A percentile compares a stretch with the other conserved stretches of the same genome.
phyloP scores from a whole-genome alignment of 1,139 yeast genomes.

The Yamadazyma membranifaciens region DNA sequence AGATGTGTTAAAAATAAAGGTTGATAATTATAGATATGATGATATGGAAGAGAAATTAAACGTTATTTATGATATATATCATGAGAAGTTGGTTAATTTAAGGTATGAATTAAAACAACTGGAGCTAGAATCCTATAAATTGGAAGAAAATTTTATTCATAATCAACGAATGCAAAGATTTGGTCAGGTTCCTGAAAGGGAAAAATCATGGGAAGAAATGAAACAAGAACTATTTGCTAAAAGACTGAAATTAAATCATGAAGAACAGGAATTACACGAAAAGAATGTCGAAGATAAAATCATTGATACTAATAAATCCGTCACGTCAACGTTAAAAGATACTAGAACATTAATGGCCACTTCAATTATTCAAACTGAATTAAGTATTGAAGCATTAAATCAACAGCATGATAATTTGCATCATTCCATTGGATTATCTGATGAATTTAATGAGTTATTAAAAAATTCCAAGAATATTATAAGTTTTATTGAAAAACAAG shows the following conservation, averaged over 20 bases:
- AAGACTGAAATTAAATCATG: constrained; percentile 11
- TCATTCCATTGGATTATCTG: constrained; percentile 53
- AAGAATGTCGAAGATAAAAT: constrained; percentile 32
- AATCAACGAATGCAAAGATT: constrained; percentile 26
- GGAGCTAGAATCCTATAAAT: constrained; percentile 24
- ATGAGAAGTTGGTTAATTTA: constrained; percentile 21
- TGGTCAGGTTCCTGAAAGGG: constrained; percentile 15
- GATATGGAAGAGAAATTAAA: not conserved
- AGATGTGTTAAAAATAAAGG: constrained; percentile 18
- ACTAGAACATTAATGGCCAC: constrained; percentile 56
- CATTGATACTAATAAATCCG: constrained; percentile 48
- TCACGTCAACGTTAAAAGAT: constrained; percentile 51
- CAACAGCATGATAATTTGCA: constrained; percentile 56
- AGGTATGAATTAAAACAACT: constrained; percentile 23
- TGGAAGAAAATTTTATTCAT: constrained; percentile 28
- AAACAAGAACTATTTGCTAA: constrained; percentile 14
- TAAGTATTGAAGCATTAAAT: constrained; percentile 60
- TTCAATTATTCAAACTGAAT: constrained; percentile 57
- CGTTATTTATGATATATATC: constrained; percentile 18
- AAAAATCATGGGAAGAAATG: constrained; percentile 14
- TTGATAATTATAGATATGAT: constrained; percentile 7
- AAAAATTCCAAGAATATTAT: constrained; percentile 57
- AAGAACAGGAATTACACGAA: constrained; percentile 15
- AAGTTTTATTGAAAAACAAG: constrained; percentile 65
- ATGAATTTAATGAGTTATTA: constrained; percentile 53